Conservation (phyloP, 129 eudicot genomes). For the Flaveria ramosissima region DNA sequence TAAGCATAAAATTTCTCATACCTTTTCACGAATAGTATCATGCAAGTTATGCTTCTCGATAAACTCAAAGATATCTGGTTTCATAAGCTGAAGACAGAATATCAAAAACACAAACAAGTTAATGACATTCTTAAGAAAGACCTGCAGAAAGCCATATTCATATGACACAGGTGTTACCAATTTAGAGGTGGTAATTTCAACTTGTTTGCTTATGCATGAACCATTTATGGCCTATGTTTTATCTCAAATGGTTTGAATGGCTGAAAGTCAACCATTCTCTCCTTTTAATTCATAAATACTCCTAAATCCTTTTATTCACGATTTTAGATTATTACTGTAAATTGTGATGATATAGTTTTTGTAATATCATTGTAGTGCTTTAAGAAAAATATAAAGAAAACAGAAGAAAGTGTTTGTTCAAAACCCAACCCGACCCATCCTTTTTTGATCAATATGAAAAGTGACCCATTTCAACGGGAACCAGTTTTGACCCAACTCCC, state of each 20-base stretch:
- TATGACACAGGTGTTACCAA: background rate
- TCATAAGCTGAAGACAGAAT: slow-evolving; percentile 63
- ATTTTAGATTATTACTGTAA: background rate
- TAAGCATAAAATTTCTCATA: slow-evolving; percentile 18
- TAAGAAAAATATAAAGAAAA: background rate
- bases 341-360: background rate
- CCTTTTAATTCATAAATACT: slow-evolving; percentile 10
- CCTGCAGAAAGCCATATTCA: slow-evolving; percentile 1
- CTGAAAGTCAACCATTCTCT: background rate
- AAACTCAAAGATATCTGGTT: slow-evolving; percentile 86
- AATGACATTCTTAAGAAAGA: slow-evolving; percentile 15
- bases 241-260: background rate
- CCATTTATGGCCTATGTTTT: background rate
- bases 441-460: background rate
- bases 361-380: background rate
- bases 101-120: slow-evolving; percentile 22
- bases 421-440: slow-evolving; percentile 1
- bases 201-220: slow-evolving; percentile 1
- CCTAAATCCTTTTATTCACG: slow-evolving; percentile 1
- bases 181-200: background rate
- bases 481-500: background rate
- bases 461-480: background rate
- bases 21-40: slow-evolving; percentile 88
- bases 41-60: slow-evolving; percentile 89
- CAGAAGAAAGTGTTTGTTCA: background rate